Evolutionary conservation across 192 early-diverging fungal genomes (phyloP), one percentile per base, ranked within the genome.

Genomic region (Umbelopsis sp.): DNA sequence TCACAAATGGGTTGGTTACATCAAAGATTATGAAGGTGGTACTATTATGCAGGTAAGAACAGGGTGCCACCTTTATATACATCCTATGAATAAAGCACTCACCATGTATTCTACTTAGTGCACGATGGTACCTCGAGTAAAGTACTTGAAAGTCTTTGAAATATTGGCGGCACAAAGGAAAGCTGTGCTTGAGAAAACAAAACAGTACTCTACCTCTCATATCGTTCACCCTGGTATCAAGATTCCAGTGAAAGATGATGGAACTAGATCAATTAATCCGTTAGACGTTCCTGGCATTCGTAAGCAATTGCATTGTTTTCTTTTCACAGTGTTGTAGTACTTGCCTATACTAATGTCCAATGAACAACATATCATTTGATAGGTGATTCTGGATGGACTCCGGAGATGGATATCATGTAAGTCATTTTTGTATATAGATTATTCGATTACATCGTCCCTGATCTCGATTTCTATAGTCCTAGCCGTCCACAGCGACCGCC

Each of bases 21-120:
- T 99, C 77, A 99, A 99, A 75, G 98, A 99, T 82, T 99, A 99
- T 76, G 96, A 97, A 73, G 97, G 96, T 16, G 98, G 96, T 44
- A 99, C 96, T 9, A 84, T 99, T 20, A 97, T 99, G 95, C 94
- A 94, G 84, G 88, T 90, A 78, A 22, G 25, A 7, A 25, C 38
- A 41, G 1, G 38, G 38, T 5, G 38, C 38, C 12, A 41, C 5
- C 7, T 4, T 11, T 41, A n/a, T 41, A 0, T 41, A 6, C 0
- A 5, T 5, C 2, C 8, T 41, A 1, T 41, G 38, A 41, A 41
- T 41, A 11, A 41, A 11, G 2, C 12, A 41, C 38, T 41, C 8
- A 41, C 38, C 4, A 6, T 38, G n/a, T n/a, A n/a, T 11, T 11
- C 38, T 11, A 41, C 36, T 41, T 29, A 96, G 92, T 97, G 96